Evolutionary conservation across 1,139 yeast species (phyloP).

Genomic region (Suhomyces bokatorum): DNA sequence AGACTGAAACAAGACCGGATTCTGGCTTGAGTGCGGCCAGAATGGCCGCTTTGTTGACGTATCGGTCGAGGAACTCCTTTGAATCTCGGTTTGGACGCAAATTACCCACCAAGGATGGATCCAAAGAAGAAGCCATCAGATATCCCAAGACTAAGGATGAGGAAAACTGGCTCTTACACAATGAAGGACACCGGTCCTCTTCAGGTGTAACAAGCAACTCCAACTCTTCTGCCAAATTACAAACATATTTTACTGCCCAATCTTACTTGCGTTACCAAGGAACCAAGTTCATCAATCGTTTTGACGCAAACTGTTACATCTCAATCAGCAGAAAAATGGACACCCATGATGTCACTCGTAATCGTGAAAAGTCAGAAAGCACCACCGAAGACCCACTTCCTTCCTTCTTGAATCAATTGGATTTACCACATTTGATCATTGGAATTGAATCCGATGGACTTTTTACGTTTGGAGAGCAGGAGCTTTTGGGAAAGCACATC

Average conservation of each 20-base stretch:
- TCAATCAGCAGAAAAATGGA: constrained; percentile 90
- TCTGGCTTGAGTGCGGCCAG: constrained; percentile 94
- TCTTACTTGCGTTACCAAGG: constrained; percentile 93
- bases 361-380: constrained; percentile 43
- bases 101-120: constrained; percentile 39
- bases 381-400: constrained; percentile 43
- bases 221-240: constrained; percentile 48
- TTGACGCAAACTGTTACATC: constrained; percentile 95
- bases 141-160: constrained; percentile 46
- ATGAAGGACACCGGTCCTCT: constrained; percentile 38
- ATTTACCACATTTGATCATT: constrained; percentile 76
- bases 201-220: constrained; percentile 9
- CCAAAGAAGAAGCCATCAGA: constrained; percentile 30
- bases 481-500: constrained; percentile 70
- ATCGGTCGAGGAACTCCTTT: constrained; percentile 88
- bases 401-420: constrained; percentile 48
- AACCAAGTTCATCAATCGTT: constrained; percentile 79
- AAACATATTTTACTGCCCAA: constrained; percentile 92
- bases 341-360: constrained; percentile 91
- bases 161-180: constrained; percentile 47
- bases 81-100: constrained; percentile 88
- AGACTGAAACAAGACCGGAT: constrained; percentile 67
- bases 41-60: constrained; percentile 93
- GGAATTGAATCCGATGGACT: constrained; percentile 93
- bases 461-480: constrained; percentile 90